Evolutionary conservation across 2,329 filamentous ascomycete species (phyloP).

Genomic region (Orbilia quercus): DNA sequence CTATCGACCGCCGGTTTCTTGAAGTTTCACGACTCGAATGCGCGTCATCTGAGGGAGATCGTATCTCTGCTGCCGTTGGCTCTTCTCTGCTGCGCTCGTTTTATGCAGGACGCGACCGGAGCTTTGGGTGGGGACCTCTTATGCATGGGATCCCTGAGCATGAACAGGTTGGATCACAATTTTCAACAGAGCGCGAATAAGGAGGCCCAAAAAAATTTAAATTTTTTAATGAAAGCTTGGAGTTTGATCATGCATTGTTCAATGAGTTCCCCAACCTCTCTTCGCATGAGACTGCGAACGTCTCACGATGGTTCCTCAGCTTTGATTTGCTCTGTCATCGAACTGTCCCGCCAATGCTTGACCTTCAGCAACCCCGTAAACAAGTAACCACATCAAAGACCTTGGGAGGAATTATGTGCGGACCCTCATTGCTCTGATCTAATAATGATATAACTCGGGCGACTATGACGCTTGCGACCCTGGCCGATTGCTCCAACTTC

Average conservation of each 20-base stretch:
- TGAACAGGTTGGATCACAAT: not conserved
- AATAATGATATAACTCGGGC: conserved; percentile 1
- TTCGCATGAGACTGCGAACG: not conserved
- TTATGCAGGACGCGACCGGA: conserved; percentile 39
- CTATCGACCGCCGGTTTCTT: not conserved
- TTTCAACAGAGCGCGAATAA: conserved; percentile 16
- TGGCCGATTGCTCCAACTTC: not conserved
- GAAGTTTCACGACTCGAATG: conserved; percentile 8
- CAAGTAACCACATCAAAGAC: too few relatives aligned
- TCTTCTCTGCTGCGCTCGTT: conserved; percentile 24
- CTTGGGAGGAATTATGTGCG: too few relatives aligned
- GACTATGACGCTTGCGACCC: not conserved
- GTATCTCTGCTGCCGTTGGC: conserved; percentile 10
- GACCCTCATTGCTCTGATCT: too few relatives aligned
- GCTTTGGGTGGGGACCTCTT: conserved; percentile 48
- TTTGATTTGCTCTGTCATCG: too few relatives aligned
- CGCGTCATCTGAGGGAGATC: conserved; percentile 41
- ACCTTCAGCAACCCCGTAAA: too few relatives aligned
- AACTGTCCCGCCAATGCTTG: not conserved
- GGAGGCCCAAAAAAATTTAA: not conserved
- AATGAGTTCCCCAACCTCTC: not conserved
- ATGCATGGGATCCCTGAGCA: conserved; percentile 21
- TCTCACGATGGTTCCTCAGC: too few relatives aligned
- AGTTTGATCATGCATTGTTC: too few relatives aligned
- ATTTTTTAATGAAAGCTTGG: not conserved